A percentile compares a stretch with the other conserved stretches of the same genome.
These are phyloP conservation scores for Candida yuanshanica DNA, from an alignment of 805 yeast genomes.

Conservation along the genomic window DNA sequence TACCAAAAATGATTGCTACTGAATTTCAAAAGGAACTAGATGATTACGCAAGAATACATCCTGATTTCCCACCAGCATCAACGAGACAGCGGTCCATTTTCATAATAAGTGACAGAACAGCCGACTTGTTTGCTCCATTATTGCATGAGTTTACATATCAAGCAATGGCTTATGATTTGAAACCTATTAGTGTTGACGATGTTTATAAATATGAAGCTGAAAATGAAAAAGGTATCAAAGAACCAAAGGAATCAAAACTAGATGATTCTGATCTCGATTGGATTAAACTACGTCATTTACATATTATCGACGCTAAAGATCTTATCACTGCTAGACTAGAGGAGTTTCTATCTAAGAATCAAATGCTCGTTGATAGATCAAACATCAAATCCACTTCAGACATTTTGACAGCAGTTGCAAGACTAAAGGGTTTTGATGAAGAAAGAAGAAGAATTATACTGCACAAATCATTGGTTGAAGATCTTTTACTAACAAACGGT, in stretches of 20 bases:
- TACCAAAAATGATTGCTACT: slow-evolving; percentile 67
- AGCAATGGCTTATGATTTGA: slow-evolving; percentile 82
- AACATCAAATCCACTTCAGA: slow-evolving; percentile 64
- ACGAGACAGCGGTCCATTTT: slow-evolving; percentile 67
- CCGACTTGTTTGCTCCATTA: slow-evolving; percentile 79
- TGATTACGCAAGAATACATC: slow-evolving; percentile 63
- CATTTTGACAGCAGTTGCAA: slow-evolving; percentile 69
- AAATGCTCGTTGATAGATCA: slow-evolving; percentile 64
- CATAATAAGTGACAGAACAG: slow-evolving; percentile 73
- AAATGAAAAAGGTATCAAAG: slow-evolving; percentile 43
- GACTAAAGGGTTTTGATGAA: slow-evolving; percentile 59
- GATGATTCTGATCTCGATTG: slow-evolving; percentile 66
- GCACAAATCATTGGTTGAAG: slow-evolving; percentile 58
- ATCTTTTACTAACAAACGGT: slow-evolving; percentile 56
- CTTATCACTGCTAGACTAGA: slow-evolving; percentile 50
- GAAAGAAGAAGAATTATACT: slow-evolving; percentile 56
- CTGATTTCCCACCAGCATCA: slow-evolving; percentile 55
- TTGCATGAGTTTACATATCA: slow-evolving; percentile 89
- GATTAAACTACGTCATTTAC: slow-evolving; percentile 64
- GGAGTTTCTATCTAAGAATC: slow-evolving; percentile 66
- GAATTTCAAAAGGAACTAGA: slow-evolving; percentile 69
- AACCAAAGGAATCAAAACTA: slow-evolving; percentile 41
- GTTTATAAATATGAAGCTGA: slow-evolving; percentile 50
- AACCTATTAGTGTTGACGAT: slow-evolving; percentile 32
- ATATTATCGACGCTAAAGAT: slow-evolving; percentile 70